Evolutionary conservation across 257 asterid genomes (phyloP).

Genomic region (Solanum phureja): DNA sequence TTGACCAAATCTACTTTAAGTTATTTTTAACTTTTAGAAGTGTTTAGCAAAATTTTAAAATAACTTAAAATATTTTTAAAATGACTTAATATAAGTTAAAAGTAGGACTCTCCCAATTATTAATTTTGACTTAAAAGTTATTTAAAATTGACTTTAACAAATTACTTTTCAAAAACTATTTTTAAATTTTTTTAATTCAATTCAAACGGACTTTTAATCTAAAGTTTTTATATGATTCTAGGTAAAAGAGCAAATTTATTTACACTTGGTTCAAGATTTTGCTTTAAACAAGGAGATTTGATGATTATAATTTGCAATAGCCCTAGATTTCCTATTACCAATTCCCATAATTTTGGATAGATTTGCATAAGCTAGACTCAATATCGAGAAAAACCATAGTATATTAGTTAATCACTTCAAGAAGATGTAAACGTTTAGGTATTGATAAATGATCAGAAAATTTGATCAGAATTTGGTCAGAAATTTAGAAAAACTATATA

Average conservation of each 20-base stretch:
- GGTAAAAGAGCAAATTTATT: background rate
- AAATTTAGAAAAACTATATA: no score
- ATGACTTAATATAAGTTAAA: no score
- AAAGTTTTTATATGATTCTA: background rate
- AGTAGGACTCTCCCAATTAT: no score
- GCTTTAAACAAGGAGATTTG: background rate
- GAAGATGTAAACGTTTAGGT: background rate
- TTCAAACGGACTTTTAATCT: background rate
- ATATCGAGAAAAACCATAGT: background rate
- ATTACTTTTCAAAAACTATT: no score
- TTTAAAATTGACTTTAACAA: no score
- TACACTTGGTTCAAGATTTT: background rate
- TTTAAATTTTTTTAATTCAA: no score
- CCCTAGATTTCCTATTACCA: background rate
- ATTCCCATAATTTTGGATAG: background rate
- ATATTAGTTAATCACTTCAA: background rate
- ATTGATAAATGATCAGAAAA: no score
- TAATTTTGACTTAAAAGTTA: no score
- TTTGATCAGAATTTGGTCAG: no score
- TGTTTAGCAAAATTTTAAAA: no score
- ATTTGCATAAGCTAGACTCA: background rate
- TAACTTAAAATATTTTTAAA: no score
- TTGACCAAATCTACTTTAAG: no score
- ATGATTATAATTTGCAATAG: background rate
- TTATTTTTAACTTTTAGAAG: background rate